Evolutionary conservation across 345 rosid species (phyloP).

Genomic region (Brassica carinata): DNA sequence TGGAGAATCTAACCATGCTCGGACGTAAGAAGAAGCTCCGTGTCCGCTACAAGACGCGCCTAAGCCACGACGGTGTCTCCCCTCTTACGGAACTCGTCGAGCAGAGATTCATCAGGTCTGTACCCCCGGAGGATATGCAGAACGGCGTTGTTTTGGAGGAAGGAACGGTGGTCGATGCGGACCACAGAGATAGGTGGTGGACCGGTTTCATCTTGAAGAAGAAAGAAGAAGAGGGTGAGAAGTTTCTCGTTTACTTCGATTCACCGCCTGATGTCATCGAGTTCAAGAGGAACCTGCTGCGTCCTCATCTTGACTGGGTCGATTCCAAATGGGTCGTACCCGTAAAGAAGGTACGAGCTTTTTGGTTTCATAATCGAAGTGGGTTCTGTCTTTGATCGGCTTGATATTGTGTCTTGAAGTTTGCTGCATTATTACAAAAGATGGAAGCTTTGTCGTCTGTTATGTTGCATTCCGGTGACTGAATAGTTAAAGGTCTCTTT

Average conservation of each 20-base stretch:
- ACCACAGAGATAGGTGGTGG: slow-evolving; percentile 54
- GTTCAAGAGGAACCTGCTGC: slow-evolving; percentile 46
- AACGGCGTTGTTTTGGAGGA: slow-evolving; percentile 32
- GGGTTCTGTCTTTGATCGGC: too few relatives aligned
- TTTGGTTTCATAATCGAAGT: neutral
- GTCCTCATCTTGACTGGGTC: slow-evolving; percentile 55
- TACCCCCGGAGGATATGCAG: slow-evolving; percentile 38
- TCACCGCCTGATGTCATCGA: slow-evolving; percentile 53
- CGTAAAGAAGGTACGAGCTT: slow-evolving; percentile 25
- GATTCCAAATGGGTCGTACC: slow-evolving; percentile 53
- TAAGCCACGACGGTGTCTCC: slow-evolving; percentile 41
- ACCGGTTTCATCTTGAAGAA: slow-evolving; percentile 46
- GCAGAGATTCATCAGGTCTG: slow-evolving; percentile 45
- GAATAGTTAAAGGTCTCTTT: neutral
- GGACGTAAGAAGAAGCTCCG: slow-evolving; percentile 36
- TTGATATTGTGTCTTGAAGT: neutral
- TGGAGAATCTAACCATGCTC: slow-evolving; percentile 41
- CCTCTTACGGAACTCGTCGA: slow-evolving; percentile 43
- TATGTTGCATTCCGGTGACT: neutral
- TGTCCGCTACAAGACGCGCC: slow-evolving; percentile 46
- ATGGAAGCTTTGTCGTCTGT: neutral
- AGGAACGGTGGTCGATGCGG: slow-evolving; percentile 48
- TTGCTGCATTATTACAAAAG: neutral
- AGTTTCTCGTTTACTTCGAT: slow-evolving; percentile 54
- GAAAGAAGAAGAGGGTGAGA: slow-evolving; percentile 28